These are phyloP conservation scores for Thuja plicata DNA, from an alignment of 83 land plant species.

Conservation along the genomic window DNA sequence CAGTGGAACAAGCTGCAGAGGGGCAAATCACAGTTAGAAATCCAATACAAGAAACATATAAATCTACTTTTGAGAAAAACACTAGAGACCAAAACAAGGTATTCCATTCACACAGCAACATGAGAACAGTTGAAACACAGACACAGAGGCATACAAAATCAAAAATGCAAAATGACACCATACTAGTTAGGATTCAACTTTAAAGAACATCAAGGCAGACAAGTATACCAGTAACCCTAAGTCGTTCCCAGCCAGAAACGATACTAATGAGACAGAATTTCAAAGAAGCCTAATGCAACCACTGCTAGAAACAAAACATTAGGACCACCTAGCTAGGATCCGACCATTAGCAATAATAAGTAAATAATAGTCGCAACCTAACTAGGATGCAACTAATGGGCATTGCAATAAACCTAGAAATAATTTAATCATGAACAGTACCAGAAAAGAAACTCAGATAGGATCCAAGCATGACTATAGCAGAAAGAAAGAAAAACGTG, in stretches of 20 bases:
- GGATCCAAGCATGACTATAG: background rate
- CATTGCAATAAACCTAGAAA: background rate
- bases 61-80: background rate
- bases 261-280: background rate
- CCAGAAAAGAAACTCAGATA: background rate
- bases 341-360: background rate
- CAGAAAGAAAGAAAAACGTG: background rate
- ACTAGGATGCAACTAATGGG: no score
- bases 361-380: no score
- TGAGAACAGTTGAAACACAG: background rate
- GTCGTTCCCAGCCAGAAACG: background rate
- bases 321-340: background rate
- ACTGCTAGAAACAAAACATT: background rate
- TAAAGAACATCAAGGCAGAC: background rate
- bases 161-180: background rate
- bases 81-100: background rate
- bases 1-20: slow-evolving; percentile 50
- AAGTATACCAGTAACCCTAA: background rate
- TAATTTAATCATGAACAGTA: background rate
- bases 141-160: background rate
- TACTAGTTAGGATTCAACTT: background rate
- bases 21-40: background rate
- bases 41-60: background rate
- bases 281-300: background rate
- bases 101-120: background rate